A percentile compares a stretch with the other conserved stretches of the same genome.
These are phyloP conservation scores for Hippophae tibetana DNA, from an alignment of 306 rosid species.

Conservation along the genomic window DNA sequence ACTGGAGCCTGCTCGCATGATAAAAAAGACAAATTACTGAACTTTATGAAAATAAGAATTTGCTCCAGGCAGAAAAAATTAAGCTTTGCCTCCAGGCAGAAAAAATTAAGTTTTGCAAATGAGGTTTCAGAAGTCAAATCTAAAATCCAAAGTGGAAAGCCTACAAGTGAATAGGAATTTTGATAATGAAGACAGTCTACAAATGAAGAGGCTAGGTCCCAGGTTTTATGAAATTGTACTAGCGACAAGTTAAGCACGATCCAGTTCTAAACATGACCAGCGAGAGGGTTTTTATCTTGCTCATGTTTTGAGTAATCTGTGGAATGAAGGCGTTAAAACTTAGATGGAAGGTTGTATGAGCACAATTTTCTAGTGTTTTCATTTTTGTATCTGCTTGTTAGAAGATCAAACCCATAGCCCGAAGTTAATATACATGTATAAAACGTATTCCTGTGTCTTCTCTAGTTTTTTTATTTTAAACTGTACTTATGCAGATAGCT, in stretches of 20 bases:
- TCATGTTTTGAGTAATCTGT: no score
- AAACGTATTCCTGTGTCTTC: not conserved
- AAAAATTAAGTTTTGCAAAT: not conserved
- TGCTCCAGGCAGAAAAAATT: not conserved
- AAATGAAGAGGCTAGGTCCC: not conserved
- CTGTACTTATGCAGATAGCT: not conserved
- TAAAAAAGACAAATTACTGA: no score
- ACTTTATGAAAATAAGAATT: no score
- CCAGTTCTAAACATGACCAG: not conserved
- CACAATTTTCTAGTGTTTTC: no score
- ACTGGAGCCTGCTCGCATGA: no score
- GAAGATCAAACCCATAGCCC: no score
- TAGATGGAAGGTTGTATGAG: no score
- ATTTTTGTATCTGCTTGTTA: no score
- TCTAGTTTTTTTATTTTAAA: not conserved
- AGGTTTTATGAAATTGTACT: not conserved
- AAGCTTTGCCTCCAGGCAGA: not conserved
- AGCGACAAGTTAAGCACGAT: not conserved
- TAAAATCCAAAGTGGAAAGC: not conserved
- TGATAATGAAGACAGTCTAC: not conserved
- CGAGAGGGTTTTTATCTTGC: no score
- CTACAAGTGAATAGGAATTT: not conserved
- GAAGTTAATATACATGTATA: no score
- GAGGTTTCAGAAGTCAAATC: not conserved
- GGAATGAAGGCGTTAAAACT: no score